phyloP scores from a whole-genome alignment of 2,329 filamentous ascomycete species.

The Colletotrichum sidae region DNA sequence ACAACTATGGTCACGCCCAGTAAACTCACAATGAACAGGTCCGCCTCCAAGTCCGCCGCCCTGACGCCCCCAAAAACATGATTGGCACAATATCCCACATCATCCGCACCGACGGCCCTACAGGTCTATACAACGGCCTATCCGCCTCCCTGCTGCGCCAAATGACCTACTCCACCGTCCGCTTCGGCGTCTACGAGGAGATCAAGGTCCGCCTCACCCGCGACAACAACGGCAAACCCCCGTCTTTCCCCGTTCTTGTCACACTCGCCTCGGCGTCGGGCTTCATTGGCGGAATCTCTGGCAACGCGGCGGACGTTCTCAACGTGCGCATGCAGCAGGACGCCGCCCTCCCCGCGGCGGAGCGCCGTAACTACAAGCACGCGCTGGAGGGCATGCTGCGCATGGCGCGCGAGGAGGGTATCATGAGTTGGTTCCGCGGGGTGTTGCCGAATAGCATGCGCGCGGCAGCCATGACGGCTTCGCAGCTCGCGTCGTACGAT shows the following conservation, averaged over 20 bases:
- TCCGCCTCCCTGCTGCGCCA: slow-evolving; percentile 94
- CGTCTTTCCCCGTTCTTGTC: slow-evolving; percentile 81
- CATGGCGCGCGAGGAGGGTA: slow-evolving; percentile 89
- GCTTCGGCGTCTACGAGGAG: slow-evolving; percentile 96
- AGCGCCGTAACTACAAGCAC: slow-evolving; percentile 89
- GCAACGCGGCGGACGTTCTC: slow-evolving; percentile 94
- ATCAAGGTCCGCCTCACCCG: slow-evolving; percentile 78
- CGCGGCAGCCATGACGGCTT: slow-evolving; percentile 88
- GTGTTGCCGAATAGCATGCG: slow-evolving; percentile 85
- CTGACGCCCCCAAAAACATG: slow-evolving; percentile 84
- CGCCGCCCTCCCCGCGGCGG: slow-evolving; percentile 76
- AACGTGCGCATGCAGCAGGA: slow-evolving; percentile 99
- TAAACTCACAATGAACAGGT: slow-evolving; percentile 64
- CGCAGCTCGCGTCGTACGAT: slow-evolving; percentile 87
- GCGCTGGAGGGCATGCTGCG: slow-evolving; percentile 87
- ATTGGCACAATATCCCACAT: slow-evolving; percentile 87
- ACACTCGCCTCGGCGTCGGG: slow-evolving; percentile 86
- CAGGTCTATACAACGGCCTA: slow-evolving; percentile 89
- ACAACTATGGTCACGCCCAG: not conserved
- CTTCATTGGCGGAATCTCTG: slow-evolving; percentile 87
- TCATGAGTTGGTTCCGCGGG: slow-evolving; percentile 81
- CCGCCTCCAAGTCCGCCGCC: slow-evolving; percentile 85
- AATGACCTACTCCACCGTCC: slow-evolving; percentile 94
- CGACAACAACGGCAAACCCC: slow-evolving; percentile 50
- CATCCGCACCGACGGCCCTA: slow-evolving; percentile 77